These are phyloP conservation scores for Fraxinus ornus DNA, from an alignment of 305 asterid genomes.

Conservation along the genomic window DNA sequence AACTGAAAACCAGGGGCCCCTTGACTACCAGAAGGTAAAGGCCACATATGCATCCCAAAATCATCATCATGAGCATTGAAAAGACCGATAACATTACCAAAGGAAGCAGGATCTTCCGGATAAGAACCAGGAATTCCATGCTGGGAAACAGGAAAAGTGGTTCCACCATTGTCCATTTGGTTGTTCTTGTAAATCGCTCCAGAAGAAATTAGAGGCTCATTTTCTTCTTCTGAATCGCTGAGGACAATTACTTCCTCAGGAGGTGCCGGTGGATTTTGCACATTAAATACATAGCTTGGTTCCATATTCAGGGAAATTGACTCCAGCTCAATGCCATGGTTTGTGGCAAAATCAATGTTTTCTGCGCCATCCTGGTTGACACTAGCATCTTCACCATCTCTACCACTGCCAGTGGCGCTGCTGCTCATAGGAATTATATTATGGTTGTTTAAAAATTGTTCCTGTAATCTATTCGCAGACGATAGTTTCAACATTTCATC, in stretches of 20 bases:
- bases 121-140: conserved; percentile 61
- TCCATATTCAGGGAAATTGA: conserved; percentile 54
- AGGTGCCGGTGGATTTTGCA: conserved; percentile 38
- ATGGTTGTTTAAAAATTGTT: conserved; percentile 24
- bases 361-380: conserved; percentile 83
- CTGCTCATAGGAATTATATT: conserved; percentile 82
- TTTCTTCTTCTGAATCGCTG: conserved; percentile 91
- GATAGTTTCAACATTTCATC: conserved; percentile 49
- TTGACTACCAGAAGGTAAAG: conserved; percentile 71
- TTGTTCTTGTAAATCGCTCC: conserved; percentile 36
- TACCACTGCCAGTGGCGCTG: conserved; percentile 88
- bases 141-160: conserved; percentile 43
- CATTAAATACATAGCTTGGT: conserved; percentile 39
- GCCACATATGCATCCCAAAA: conserved; percentile 67
- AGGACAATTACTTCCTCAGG: conserved; percentile 69
- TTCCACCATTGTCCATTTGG: conserved; percentile 41
- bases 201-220: conserved; percentile 41
- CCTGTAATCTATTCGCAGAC: conserved; percentile 48
- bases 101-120: conserved; percentile 51
- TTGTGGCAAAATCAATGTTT: conserved; percentile 51
- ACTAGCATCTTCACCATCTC: conserved; percentile 85
- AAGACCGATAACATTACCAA: conserved; percentile 49
- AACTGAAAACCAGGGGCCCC: conserved; percentile 75
- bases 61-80: conserved; percentile 62
- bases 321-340: conserved; percentile 65